phyloP scores from a whole-genome alignment of 441 rosid genomes.

The Erodium moschatum region DNA sequence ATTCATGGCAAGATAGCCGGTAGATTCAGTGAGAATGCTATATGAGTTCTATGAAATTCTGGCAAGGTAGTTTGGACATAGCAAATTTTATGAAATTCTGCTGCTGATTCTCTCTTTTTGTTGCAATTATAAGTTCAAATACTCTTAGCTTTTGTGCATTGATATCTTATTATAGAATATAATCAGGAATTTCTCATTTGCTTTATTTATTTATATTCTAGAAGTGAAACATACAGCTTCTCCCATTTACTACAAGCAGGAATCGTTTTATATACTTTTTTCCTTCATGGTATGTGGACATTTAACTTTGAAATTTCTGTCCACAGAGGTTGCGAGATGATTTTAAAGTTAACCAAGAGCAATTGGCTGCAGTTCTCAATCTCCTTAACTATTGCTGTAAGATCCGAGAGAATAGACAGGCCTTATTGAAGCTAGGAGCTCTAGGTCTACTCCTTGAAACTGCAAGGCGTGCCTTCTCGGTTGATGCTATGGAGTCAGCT shows the following conservation, averaged over 20 bases:
- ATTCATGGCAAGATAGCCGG: neutral
- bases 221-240: neutral
- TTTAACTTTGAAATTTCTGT: constrained; percentile 20
- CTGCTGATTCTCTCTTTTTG: constrained; percentile 7
- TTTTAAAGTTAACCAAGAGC: constrained; percentile 94
- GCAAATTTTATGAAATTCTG: neutral
- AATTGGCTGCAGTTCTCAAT: constrained; percentile 89
- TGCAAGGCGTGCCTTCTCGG: constrained; percentile 93
- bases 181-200: neutral
- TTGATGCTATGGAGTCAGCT: constrained; percentile 99
- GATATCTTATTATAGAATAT: neutral
- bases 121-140: neutral
- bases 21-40: neutral
- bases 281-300: neutral
- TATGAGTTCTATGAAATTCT: too few relatives aligned
- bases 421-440: constrained; percentile 82
- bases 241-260: neutral
- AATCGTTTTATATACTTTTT: neutral
- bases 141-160: neutral
- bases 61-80: neutral
- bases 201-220: neutral
- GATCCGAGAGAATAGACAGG: constrained; percentile 87
- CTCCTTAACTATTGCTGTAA: constrained; percentile 99
- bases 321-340: constrained; percentile 79
- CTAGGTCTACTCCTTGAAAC: constrained; percentile 97